These are phyloP conservation scores for Penicillium sp. DNA, from an alignment of 2,329 filamentous ascomycete genomes.

Conservation along the genomic window DNA sequence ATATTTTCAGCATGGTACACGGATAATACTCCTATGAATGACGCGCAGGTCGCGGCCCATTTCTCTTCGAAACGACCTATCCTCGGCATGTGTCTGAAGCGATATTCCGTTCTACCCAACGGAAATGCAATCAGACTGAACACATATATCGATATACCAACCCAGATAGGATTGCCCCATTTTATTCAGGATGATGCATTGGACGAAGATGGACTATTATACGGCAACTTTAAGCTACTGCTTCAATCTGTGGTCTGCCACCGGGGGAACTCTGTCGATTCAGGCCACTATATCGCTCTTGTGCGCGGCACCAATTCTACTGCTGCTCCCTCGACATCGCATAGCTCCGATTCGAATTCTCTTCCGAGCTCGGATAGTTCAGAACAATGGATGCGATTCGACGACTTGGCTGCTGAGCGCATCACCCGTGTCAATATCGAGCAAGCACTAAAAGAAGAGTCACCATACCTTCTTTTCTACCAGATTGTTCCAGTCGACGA, in stretches of 20 bases:
- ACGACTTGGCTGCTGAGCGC: constrained; percentile 73
- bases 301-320: constrained; percentile 64
- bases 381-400: constrained; percentile 84
- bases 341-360: constrained; percentile 23
- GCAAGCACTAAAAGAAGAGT: constrained; percentile 74
- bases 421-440: constrained; percentile 76
- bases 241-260: constrained; percentile 92
- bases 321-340: constrained; percentile 23
- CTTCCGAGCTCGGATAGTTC: constrained; percentile 55
- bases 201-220: constrained; percentile 62
- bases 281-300: constrained; percentile 87
- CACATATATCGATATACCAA: constrained; percentile 86
- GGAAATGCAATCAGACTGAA: constrained; percentile 68
- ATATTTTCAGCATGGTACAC: constrained; percentile 73
- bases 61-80: constrained; percentile 80
- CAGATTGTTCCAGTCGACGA: constrained; percentile 86
- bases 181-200: constrained; percentile 80
- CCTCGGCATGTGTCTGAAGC: constrained; percentile 86
- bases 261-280: constrained; percentile 76
- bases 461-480: constrained; percentile 92
- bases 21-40: constrained; percentile 58
- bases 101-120: constrained; percentile 71
- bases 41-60: constrained; percentile 81
- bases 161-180: constrained; percentile 77
- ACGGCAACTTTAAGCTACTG: constrained; percentile 88